phyloP scores from a whole-genome alignment of 257 asterid genomes.

The Dorcoceras hygrometricum region DNA sequence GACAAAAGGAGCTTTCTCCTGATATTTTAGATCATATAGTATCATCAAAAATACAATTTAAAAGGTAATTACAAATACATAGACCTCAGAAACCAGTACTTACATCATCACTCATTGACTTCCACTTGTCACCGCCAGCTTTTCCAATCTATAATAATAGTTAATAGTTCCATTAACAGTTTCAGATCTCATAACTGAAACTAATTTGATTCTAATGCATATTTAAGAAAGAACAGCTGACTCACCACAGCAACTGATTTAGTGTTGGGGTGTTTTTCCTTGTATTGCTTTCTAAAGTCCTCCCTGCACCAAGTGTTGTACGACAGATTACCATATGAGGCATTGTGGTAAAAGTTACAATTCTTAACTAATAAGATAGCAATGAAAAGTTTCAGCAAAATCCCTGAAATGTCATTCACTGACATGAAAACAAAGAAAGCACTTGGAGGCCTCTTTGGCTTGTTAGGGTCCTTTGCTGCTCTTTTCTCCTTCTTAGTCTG shows the following conservation, averaged over 20 bases:
- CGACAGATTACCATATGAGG: background rate
- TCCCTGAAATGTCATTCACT: conserved; percentile 7
- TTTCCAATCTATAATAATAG: conserved; percentile 67
- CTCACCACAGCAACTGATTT: conserved; percentile 73
- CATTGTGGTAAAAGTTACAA: background rate
- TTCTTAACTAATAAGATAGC: background rate
- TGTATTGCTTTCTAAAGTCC: conserved; percentile 53
- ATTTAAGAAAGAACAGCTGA: background rate
- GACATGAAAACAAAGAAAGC: conserved; percentile 74
- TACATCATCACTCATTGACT: conserved; percentile 54
- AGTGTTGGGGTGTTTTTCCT: conserved; percentile 56
- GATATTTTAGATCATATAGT: background rate
- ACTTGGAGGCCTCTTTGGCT: conserved; percentile 71
- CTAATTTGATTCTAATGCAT: background rate
- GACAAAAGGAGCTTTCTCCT: conserved; percentile 60
- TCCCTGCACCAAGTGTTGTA: conserved; percentile 40
- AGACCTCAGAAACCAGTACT: background rate
- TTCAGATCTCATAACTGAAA: background rate
- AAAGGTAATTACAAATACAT: background rate
- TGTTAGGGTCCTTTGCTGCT: conserved; percentile 68
- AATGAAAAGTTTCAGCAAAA: background rate
- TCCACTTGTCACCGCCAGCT: conserved; percentile 72
- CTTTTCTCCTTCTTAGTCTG: conserved; percentile 43
- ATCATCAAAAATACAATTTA: background rate
- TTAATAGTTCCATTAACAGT: background rate